Conservation (phyloP, 129 eudicot species). For the Logfia minima region DNA sequence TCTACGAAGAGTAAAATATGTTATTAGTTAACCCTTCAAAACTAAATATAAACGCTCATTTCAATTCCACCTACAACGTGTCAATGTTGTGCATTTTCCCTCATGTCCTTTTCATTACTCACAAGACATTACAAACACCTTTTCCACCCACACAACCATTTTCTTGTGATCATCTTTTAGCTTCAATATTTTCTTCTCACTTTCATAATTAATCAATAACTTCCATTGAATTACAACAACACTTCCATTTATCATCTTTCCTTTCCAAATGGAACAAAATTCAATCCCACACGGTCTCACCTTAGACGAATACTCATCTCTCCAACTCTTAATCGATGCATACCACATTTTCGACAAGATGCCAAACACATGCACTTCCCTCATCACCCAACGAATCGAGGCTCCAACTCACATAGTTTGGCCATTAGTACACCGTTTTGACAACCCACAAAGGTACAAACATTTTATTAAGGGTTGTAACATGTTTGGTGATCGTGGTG, state of each 20-base stretch:
- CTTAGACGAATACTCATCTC: constrained; percentile 46
- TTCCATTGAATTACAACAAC: background rate
- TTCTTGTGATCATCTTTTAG: constrained; percentile 32
- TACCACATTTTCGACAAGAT: constrained; percentile 59
- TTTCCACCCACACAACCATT: constrained; percentile 37
- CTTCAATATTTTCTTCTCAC: background rate
- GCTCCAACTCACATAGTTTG: constrained; percentile 65
- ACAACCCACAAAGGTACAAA: constrained; percentile 83
- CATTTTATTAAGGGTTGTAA: constrained; percentile 80
- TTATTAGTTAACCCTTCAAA: background rate
- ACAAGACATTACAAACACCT: constrained; percentile 25
- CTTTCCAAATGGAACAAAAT: constrained; percentile 33
- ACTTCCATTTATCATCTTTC: background rate
- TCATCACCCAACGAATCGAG: constrained; percentile 72
- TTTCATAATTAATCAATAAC: background rate
- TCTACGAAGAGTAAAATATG: no score
- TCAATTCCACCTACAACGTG: background rate
- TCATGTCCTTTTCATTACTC: constrained; percentile 27
- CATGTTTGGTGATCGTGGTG: constrained; percentile 57
- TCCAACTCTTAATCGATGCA: constrained; percentile 51
- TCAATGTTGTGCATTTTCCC: background rate
- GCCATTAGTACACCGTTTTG: constrained; percentile 74
- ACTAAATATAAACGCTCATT: background rate
- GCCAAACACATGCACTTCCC: constrained; percentile 79
- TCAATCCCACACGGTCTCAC: constrained; percentile 58